These are phyloP conservation scores for Didymella pinodella DNA, from an alignment of 2,329 filamentous ascomycete genomes.

Conservation along the genomic window DNA sequence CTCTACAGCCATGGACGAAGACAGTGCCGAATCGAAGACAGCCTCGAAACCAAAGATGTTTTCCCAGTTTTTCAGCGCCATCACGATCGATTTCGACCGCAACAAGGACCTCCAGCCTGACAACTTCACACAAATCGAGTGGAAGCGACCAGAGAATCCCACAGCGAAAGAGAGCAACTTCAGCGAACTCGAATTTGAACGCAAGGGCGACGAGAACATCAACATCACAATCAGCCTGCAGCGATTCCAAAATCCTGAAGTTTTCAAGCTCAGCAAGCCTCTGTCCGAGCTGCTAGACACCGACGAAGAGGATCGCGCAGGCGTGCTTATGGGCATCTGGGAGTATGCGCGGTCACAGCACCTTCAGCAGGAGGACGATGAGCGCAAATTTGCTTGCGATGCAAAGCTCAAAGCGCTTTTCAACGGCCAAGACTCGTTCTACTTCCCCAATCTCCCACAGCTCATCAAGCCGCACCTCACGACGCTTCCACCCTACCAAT, in stretches of 20 bases:
- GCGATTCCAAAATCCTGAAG: slow-evolving; percentile 84
- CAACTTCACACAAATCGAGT: slow-evolving; percentile 73
- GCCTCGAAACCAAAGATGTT: slow-evolving; percentile 62
- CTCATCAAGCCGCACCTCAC: slow-evolving; percentile 80
- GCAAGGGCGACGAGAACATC: slow-evolving; percentile 88
- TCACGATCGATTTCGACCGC: slow-evolving; percentile 69
- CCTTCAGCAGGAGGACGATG: slow-evolving; percentile 93
- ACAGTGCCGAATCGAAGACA: slow-evolving; percentile 53
- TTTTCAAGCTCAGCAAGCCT: slow-evolving; percentile 79
- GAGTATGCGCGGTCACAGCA: slow-evolving; percentile 89
- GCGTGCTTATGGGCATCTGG: slow-evolving; percentile 91
- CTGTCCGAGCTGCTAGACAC: slow-evolving; percentile 87
- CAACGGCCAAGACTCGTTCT: slow-evolving; percentile 72
- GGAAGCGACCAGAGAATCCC: slow-evolving; percentile 79
- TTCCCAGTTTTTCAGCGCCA: slow-evolving; percentile 83
- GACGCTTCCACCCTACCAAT: slow-evolving; percentile 79
- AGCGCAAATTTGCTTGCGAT: slow-evolving; percentile 90
- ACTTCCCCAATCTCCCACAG: slow-evolving; percentile 85
- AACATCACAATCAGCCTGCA: slow-evolving; percentile 89
- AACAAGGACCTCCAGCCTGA: slow-evolving; percentile 71
- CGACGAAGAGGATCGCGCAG: slow-evolving; percentile 83
- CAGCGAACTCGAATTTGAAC: slow-evolving; percentile 89
- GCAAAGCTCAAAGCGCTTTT: slow-evolving; percentile 81
- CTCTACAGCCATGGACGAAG: slow-evolving; percentile 58
- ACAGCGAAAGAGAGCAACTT: slow-evolving; percentile 77